Base-by-base conservation (phyloP, 1,284 basidiomycete genomes). In the Coniferiporia weirii region DNA sequence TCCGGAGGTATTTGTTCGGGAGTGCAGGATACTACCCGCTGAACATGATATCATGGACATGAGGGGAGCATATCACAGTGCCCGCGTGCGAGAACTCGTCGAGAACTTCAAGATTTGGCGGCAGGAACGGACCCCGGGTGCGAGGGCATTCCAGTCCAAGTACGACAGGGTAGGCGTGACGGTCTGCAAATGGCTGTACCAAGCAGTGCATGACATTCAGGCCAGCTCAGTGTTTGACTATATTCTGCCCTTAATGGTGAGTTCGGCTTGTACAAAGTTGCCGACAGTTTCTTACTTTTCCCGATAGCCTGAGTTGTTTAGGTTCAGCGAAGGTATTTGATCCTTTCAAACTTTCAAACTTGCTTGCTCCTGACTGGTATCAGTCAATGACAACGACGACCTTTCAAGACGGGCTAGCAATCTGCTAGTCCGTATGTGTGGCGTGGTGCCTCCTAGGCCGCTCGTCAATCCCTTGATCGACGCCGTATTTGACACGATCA, bases 1-100 rank as follows among this genome's bases (percentile, higher is more conserved):
- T 8, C 79, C 87, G 10, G 82, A 89, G 62, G 77, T 79, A 10
- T 86, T 97, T 65, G 81, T 93, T 1, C 78, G 80, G 38, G 89
- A 89, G 66, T 89, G 90, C 65, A 79, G 82, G 20, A 75, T 80
- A 12, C 68, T 80, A 1, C 77, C 81, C 4, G 64, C 75, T 32
- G 80, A 85, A 47, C 77, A 73, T 49, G 91, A 93, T 63, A 84
- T 95, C 59, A 86, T 94, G 84, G 83, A 84, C 13, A 84, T 88
- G 69, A 81, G 86, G n/a, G 84, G 83, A 27, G 76, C 74, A 5
- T 88, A 83, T 64, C 87, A 91, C 68, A 73, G 75, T 62, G 71
- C 71, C 6, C 79, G 85, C 45, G 76, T 93, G 1, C 64, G 75
- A 13, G 79, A 85, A 56, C 79, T 91, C 7, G 83, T 87, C 4